These are phyloP conservation scores for Sphagnum contortum DNA, from an alignment of 225 moss, liverwort and hornwort species.

Conservation along the genomic window DNA sequence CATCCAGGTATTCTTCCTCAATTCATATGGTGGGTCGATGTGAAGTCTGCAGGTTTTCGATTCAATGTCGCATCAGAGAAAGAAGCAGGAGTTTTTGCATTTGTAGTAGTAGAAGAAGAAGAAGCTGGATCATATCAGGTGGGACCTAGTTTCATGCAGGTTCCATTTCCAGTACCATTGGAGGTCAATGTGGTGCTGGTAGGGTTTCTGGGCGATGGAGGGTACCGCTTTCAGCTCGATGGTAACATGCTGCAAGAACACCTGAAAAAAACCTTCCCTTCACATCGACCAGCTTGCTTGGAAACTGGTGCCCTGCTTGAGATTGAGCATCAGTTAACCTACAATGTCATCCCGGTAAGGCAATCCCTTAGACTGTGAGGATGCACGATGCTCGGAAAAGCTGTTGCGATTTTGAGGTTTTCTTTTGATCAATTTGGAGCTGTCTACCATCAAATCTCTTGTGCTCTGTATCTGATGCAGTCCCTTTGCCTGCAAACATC, in stretches of 20 bases:
- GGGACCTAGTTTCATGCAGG: constrained; percentile 15
- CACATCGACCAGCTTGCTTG: constrained; percentile 70
- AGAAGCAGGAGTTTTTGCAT: too few species aligned
- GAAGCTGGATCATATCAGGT: background rate
- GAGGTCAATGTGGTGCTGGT: constrained; percentile 72
- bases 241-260: constrained; percentile 41
- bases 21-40: background rate
- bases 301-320: constrained; percentile 78
- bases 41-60: too few species aligned
- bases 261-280: constrained; percentile 60
- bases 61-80: too few species aligned
- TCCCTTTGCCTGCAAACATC: too few species aligned
- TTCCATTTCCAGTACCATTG: constrained; percentile 69
- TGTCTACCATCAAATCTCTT: too few species aligned
- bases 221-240: constrained; percentile 65
- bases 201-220: constrained; percentile 76
- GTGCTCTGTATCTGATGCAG: too few species aligned
- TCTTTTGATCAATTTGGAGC: too few species aligned
- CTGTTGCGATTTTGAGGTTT: too few species aligned
- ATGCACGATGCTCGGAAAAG: background rate
- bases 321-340: constrained; percentile 76
- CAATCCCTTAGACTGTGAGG: background rate
- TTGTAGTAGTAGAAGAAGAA: background rate
- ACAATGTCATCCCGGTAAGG: constrained; percentile 68
- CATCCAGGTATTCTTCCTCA: constrained; percentile 26